A percentile compares a stretch with the other conserved stretches of the same genome.
Evolutionary conservation across 1,284 basidiomycete genomes (phyloP).

Genomic region (Tetrapyrgos nigripes): DNA sequence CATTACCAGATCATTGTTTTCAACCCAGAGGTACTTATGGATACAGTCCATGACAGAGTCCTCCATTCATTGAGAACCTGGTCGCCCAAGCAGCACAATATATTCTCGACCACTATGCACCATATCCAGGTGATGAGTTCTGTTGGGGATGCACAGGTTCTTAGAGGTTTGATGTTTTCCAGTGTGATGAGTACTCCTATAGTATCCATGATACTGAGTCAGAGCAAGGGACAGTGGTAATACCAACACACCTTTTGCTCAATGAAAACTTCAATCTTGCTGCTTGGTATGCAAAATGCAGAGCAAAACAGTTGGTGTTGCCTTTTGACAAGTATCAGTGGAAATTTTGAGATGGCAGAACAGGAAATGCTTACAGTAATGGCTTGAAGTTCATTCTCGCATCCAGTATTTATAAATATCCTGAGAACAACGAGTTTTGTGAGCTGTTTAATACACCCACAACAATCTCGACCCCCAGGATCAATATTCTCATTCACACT

Average conservation of each 20-base stretch:
- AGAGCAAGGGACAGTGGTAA: not conserved
- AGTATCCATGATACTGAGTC: not conserved
- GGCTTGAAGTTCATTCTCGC: constrained; percentile 1
- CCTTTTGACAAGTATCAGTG: not conserved
- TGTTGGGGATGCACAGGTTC: not conserved
- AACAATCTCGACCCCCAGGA: no score
- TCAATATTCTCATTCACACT: no score
- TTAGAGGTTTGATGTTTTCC: not conserved
- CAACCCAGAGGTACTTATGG: no score
- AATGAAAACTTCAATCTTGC: not conserved
- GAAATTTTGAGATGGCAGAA: not conserved
- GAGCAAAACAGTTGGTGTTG: not conserved
- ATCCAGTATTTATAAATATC: not conserved
- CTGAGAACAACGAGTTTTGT: no score
- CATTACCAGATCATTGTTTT: no score
- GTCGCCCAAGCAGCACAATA: not conserved
- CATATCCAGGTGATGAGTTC: constrained; percentile 7
- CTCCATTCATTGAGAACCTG: not conserved
- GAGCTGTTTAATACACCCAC: no score
- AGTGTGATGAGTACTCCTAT: not conserved
- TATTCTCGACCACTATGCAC: not conserved
- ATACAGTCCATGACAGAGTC: no score
- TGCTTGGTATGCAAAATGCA: not conserved
- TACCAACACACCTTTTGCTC: not conserved
- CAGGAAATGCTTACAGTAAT: not conserved